Conservation (phyloP, 257 asterid genomes). For the Solanum tarapatanum region DNA sequence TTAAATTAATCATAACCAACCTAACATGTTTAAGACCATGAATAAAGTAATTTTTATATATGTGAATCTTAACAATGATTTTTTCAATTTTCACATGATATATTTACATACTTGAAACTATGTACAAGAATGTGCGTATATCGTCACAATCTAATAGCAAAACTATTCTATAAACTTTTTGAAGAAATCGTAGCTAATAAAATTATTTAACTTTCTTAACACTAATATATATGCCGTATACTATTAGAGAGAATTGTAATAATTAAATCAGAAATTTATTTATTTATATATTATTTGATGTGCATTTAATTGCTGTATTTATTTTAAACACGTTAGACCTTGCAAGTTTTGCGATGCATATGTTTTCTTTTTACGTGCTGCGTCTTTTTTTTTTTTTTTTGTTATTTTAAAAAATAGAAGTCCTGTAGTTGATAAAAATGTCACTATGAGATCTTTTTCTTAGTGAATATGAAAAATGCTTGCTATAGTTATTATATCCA, state of each 20-base stretch:
- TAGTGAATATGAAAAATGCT: not conserved
- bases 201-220: not conserved
- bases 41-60: no score
- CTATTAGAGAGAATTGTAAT: not conserved
- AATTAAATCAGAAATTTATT: not conserved
- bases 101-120: not conserved
- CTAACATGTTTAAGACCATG: no score
- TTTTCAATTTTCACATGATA: not conserved
- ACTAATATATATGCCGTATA: not conserved
- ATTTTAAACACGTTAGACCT: not conserved
- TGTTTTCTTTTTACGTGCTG: not conserved
- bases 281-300: not conserved
- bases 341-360: not conserved
- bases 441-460: not conserved
- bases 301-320: not conserved
- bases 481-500: not conserved
- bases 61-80: no score
- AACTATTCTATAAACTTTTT: not conserved
- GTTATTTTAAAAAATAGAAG: not conserved
- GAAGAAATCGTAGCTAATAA: not conserved
- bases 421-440: not conserved
- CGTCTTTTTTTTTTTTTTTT: not conserved
- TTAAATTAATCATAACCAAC: not conserved
- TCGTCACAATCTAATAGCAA: not conserved
- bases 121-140: not conserved